phyloP scores from a whole-genome alignment of 1,284 basidiomycete genomes.

The Irpex sp. region DNA sequence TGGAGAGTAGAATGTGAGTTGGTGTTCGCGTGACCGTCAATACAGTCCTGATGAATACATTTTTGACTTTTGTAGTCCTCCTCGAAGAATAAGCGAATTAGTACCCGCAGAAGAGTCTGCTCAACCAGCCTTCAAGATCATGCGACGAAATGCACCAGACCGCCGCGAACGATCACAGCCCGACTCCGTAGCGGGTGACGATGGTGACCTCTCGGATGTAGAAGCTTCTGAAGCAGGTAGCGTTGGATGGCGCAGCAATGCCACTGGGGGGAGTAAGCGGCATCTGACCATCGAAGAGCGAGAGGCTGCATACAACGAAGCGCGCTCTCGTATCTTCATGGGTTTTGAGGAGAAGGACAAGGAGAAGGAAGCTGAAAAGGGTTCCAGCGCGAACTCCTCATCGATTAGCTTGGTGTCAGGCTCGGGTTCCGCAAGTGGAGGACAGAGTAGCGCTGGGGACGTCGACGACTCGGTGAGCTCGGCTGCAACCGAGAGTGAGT shows the following conservation, averaged over 20 bases:
- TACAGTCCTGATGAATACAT: neutral
- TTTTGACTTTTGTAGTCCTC: conserved; percentile 43
- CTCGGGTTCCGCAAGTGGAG: conserved; percentile 57
- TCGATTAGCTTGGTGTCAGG: conserved; percentile 65
- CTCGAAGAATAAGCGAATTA: conserved; percentile 66
- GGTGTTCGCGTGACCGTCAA: conserved; percentile 1
- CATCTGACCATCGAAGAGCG: conserved; percentile 75
- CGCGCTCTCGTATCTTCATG: conserved; percentile 79
- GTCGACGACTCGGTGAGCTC: conserved; percentile 64
- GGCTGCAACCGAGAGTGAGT: conserved; percentile 75
- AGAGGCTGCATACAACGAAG: conserved; percentile 80
- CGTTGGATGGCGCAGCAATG: conserved; percentile 60
- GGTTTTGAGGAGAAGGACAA: conserved; percentile 72
- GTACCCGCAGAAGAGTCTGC: conserved; percentile 68
- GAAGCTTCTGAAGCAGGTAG: conserved; percentile 79
- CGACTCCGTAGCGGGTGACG: conserved; percentile 67
- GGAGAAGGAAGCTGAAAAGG: conserved; percentile 52
- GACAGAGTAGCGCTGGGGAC: conserved; percentile 55
- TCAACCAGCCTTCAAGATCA: conserved; percentile 79
- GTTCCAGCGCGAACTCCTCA: conserved; percentile 63
- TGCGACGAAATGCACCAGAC: conserved; percentile 58
- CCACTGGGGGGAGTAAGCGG: conserved; percentile 59
- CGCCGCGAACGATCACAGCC: conserved; percentile 49
- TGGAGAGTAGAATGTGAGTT: conserved; percentile 72
- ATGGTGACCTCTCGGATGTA: conserved; percentile 68